Percentiles rank a stretch among this genome's conserved stretches.
phyloP scores from a whole-genome alignment of 495 filamentous ascomycete species.

The Aspergillus haitiensis region DNA sequence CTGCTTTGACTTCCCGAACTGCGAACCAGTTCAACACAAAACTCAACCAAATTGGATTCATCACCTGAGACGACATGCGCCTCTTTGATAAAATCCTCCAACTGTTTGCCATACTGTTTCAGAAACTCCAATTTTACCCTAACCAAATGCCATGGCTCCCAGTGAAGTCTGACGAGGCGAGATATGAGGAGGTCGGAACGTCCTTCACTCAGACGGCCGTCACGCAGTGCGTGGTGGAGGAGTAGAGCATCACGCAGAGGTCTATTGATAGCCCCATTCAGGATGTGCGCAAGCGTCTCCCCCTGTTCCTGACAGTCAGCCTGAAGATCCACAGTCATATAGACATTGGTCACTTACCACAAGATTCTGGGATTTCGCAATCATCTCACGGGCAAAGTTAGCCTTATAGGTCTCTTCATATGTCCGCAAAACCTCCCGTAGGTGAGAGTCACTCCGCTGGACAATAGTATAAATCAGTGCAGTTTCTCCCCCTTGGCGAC shows the following conservation, averaged over 20 bases:
- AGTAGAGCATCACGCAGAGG: constrained; percentile 92
- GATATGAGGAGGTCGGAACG: constrained; percentile 79
- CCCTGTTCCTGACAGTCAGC: constrained; percentile 54
- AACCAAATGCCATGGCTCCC: constrained; percentile 76
- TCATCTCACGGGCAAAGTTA: constrained; percentile 84
- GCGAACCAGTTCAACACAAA: constrained; percentile 56
- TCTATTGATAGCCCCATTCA: constrained; percentile 94
- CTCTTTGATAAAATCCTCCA: constrained; percentile 60
- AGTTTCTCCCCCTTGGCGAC: constrained; percentile 80
- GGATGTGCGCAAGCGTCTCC: constrained; percentile 92
- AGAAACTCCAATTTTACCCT: constrained; percentile 68
- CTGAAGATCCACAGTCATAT: neutral
- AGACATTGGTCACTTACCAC: constrained; percentile 62
- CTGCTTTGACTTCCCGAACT: constrained; percentile 25
- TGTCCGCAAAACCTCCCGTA: constrained; percentile 71
- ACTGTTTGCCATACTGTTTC: constrained; percentile 65
- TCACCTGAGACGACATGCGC: constrained; percentile 41
- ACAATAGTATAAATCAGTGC: constrained; percentile 88
- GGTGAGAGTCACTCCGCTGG: constrained; percentile 71
- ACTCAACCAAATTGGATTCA: constrained; percentile 54
- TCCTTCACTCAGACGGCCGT: constrained; percentile 58
- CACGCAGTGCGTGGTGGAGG: constrained; percentile 80
- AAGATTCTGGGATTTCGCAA: constrained; percentile 83
- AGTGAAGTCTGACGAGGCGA: constrained; percentile 77
- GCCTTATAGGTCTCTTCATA: constrained; percentile 69